Conservation (phyloP, 2,329 filamentous ascomycete genomes). For the Neofusicoccum ribis region DNA sequence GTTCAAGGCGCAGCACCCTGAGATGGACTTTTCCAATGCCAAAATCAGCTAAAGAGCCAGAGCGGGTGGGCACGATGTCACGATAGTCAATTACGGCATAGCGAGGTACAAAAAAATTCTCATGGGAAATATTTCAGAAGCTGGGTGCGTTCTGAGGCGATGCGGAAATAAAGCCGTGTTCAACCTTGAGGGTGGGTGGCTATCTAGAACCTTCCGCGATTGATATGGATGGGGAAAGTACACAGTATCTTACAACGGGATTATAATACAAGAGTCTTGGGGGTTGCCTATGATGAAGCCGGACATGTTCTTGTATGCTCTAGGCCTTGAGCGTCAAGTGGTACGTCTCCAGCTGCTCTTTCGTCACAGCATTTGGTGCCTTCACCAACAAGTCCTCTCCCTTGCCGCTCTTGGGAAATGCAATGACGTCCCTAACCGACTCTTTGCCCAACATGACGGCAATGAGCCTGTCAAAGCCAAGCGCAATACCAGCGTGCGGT, state of each 20-base stretch:
- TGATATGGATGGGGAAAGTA: neutral
- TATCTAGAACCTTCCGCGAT: neutral
- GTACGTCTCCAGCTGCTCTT: conserved; percentile 61
- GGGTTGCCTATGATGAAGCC: no score
- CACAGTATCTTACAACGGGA: neutral
- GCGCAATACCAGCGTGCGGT: conserved; percentile 88
- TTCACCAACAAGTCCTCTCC: conserved; percentile 83
- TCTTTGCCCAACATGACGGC: conserved; percentile 75
- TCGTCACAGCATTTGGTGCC: conserved; percentile 69
- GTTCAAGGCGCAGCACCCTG: conserved; percentile 79
- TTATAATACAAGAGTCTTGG: neutral
- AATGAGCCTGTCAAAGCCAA: conserved; percentile 87
- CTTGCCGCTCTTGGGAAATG: conserved; percentile 90
- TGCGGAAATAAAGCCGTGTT: neutral
- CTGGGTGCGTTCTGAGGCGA: neutral
- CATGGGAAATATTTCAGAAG: neutral
- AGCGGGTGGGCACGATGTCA: conserved; percentile 5
- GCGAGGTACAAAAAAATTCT: conserved; percentile 11
- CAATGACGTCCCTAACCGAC: conserved; percentile 89
- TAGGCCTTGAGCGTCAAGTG: conserved; percentile 45
- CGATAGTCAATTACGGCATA: conserved; percentile 19
- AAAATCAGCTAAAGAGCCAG: conserved; percentile 51
- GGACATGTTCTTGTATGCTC: neutral
- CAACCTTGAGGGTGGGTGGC: neutral
- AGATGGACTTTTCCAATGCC: conserved; percentile 69